These are phyloP conservation scores for Cryptosporidium xiaoi DNA, from an alignment of 169 alveolate genomes.

Conservation along the genomic window DNA sequence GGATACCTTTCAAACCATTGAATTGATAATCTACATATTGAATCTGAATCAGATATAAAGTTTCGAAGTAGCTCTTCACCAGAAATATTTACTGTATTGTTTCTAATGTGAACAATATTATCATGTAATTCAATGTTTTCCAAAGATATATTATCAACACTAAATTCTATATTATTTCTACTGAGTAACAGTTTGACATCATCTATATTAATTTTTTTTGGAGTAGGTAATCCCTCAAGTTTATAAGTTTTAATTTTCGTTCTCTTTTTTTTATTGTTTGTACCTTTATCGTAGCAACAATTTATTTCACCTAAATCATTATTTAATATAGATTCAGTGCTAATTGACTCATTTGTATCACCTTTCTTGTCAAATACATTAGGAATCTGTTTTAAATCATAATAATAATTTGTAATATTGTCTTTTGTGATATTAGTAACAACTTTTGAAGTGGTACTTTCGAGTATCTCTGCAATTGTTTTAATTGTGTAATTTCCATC, in stretches of 20 bases:
- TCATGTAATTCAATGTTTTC: background rate
- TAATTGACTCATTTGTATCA: background rate
- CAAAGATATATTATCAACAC: background rate
- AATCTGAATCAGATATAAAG: constrained; percentile 40
- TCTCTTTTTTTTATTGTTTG: background rate
- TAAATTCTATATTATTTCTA: background rate
- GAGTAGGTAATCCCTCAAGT: background rate
- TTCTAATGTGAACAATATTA: background rate
- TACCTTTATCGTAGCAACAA: background rate
- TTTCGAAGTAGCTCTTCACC: background rate
- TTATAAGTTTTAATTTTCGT: background rate
- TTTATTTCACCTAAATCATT: background rate
- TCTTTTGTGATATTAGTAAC: background rate
- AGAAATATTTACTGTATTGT: background rate
- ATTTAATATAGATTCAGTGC: background rate
- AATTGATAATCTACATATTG: constrained; percentile 39
- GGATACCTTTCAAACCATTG: constrained; percentile 64
- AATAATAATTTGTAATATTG: background rate
- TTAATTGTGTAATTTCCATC: background rate
- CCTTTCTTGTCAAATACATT: background rate
- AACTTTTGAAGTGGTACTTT: too few relatives aligned
- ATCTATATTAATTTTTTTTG: background rate
- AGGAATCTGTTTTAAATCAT: background rate
- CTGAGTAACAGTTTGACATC: background rate
- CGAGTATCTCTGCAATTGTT: background rate